These are phyloP conservation scores for Oryza meridionalis DNA, from an alignment of 176 grass and related monocot genomes.

Conservation along the genomic window DNA sequence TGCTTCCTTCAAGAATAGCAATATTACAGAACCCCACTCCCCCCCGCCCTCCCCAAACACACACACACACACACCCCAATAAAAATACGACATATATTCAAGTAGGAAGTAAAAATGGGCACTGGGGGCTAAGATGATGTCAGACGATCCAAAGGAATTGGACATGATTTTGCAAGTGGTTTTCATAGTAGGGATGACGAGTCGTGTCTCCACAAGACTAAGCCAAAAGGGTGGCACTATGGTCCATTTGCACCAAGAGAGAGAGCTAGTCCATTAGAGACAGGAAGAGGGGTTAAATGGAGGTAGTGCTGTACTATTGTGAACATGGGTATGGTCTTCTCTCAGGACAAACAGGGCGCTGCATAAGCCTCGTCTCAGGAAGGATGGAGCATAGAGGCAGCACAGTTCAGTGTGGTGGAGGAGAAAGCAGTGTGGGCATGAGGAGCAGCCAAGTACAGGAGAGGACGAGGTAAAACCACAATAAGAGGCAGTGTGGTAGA, in stretches of 20 bases:
- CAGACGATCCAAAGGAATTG: not conserved
- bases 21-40: not conserved
- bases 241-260: too few relatives aligned
- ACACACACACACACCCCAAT: not conserved
- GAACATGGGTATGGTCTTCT: not conserved
- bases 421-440: not conserved
- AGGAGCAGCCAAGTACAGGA: not conserved
- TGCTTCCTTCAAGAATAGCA: slow-evolving; percentile 23
- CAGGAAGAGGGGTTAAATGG: not conserved
- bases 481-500: not conserved
- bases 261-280: too few relatives aligned
- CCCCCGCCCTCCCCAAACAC: too few relatives aligned
- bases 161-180: too few relatives aligned
- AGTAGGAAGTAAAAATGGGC: not conserved
- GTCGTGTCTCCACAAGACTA: not conserved
- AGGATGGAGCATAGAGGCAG: not conserved
- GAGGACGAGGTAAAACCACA: not conserved
- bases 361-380: not conserved
- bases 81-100: not conserved
- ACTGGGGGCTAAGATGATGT: not conserved
- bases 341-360: not conserved
- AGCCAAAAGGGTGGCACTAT: not conserved
- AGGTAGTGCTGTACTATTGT: not conserved
- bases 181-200: not conserved
- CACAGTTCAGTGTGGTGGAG: not conserved